A percentile compares a stretch with the other conserved stretches of the same genome.
Evolutionary conservation across 2,329 filamentous ascomycete genomes (phyloP).

Genomic region (Emergomyces pasteurianus): DNA sequence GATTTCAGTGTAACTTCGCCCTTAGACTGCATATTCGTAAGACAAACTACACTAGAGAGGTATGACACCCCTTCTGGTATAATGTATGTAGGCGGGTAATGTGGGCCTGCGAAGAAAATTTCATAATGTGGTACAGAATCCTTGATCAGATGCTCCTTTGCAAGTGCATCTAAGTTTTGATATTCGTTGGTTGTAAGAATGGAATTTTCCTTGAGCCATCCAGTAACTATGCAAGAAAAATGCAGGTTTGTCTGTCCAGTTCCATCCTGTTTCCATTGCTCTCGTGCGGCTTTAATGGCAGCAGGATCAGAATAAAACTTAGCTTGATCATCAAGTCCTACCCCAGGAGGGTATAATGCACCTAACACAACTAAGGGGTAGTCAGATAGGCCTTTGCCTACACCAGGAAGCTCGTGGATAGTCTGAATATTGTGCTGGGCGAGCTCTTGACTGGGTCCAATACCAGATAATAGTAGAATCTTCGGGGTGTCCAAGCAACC

Average conservation of each 20-base stretch:
- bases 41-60: neutral
- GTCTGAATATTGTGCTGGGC: slow-evolving; percentile 38
- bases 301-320: slow-evolving; percentile 31
- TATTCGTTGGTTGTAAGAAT: slow-evolving; percentile 16
- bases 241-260: slow-evolving; percentile 16
- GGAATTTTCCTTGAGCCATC: slow-evolving; percentile 20
- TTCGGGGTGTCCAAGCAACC: slow-evolving; percentile 65
- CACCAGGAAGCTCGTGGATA: slow-evolving; percentile 42
- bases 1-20: slow-evolving; percentile 7
- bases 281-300: slow-evolving; percentile 28
- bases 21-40: slow-evolving; percentile 8
- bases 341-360: slow-evolving; percentile 22
- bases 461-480: slow-evolving; percentile 37
- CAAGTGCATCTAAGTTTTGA: slow-evolving; percentile 10
- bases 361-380: slow-evolving; percentile 22
- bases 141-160: slow-evolving; percentile 31
- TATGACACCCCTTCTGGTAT: neutral
- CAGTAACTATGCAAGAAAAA: slow-evolving; percentile 7
- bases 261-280: slow-evolving; percentile 32
- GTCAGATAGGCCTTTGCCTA: slow-evolving; percentile 46
- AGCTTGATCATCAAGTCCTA: slow-evolving; percentile 24
- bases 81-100: neutral
- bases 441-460: slow-evolving; percentile 36
- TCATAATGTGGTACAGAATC: slow-evolving; percentile 44
- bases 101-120: slow-evolving; percentile 18